Percentiles rank a stretch among this genome's conserved stretches.
These are phyloP conservation scores for Penicillium nucicola DNA, from an alignment of 495 filamentous ascomycete genomes.

Conservation along the genomic window DNA sequence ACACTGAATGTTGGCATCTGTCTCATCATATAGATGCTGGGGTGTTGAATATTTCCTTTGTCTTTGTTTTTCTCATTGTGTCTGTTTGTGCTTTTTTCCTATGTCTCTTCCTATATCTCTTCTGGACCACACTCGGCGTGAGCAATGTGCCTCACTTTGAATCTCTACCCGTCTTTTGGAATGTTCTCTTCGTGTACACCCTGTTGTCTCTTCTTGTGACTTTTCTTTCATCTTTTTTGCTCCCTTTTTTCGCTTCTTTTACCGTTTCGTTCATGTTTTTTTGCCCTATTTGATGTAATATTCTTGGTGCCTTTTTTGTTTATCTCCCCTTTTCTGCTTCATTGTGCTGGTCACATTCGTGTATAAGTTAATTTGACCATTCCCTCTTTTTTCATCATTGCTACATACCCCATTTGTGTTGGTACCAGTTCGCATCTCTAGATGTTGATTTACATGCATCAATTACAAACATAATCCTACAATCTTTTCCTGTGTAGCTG, in stretches of 20 bases:
- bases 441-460: constrained; percentile 18
- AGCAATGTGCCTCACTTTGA: constrained; percentile 14
- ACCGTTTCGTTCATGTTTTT: constrained; percentile 14
- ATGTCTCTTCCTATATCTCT: constrained; percentile 6
- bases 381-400: constrained; percentile 15
- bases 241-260: constrained; percentile 4
- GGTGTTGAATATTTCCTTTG: constrained; percentile 10
- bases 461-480: constrained; percentile 16
- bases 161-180: constrained; percentile 3
- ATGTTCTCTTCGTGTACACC: constrained; percentile 5
- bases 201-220: constrained; percentile 14
- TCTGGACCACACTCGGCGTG: constrained; percentile 12
- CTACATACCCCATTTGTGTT: constrained; percentile 31
- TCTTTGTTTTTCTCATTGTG: constrained; percentile 5
- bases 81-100: constrained; percentile 15
- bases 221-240: neutral
- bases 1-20: constrained; percentile 6
- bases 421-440: constrained; percentile 19
- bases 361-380: constrained; percentile 31
- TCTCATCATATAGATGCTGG: neutral
- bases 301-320: constrained; percentile 9
- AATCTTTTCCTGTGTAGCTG: neutral
- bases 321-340: constrained; percentile 2
- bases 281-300: constrained; percentile 27
- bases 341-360: constrained; percentile 36